Conservation (phyloP, 1,284 basidiomycete species). For the Mycena sp. region DNA sequence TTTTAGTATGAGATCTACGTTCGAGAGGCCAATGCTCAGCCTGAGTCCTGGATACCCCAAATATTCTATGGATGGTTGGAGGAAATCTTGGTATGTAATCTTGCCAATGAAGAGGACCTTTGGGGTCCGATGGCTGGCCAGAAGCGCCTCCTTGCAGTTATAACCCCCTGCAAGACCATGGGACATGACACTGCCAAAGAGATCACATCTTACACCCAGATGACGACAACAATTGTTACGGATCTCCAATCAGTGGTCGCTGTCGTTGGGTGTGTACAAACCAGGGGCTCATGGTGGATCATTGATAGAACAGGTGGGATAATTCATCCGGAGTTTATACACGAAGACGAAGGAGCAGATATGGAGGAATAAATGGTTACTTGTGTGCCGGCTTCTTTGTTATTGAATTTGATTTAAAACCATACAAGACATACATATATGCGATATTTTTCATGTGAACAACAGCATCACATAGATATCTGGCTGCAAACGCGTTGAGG, state of each 20-base stretch:
- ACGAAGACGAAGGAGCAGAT: too few species aligned
- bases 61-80: slow-evolving; percentile 1
- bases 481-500: too few species aligned
- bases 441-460: too few species aligned
- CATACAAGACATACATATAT: too few species aligned
- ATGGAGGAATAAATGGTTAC: too few species aligned
- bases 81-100: neutral
- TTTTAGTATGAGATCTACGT: neutral
- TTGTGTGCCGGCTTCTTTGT: too few species aligned
- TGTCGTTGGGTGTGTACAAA: neutral
- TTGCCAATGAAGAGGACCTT: neutral
- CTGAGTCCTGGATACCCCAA: neutral
- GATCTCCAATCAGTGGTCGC: slow-evolving; percentile 1
- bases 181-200: neutral
- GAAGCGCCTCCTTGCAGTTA: neutral
- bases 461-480: too few species aligned
- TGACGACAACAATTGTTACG: neutral
- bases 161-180: neutral
- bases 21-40: neutral
- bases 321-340: too few species aligned
- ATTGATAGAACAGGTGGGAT: too few species aligned
- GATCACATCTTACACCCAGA: neutral
- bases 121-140: neutral
- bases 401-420: too few species aligned
- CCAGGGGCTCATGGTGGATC: neutral